Conservation (phyloP, 2,329 filamentous ascomycete genomes). For the Pseudogymnoascus sp. region DNA sequence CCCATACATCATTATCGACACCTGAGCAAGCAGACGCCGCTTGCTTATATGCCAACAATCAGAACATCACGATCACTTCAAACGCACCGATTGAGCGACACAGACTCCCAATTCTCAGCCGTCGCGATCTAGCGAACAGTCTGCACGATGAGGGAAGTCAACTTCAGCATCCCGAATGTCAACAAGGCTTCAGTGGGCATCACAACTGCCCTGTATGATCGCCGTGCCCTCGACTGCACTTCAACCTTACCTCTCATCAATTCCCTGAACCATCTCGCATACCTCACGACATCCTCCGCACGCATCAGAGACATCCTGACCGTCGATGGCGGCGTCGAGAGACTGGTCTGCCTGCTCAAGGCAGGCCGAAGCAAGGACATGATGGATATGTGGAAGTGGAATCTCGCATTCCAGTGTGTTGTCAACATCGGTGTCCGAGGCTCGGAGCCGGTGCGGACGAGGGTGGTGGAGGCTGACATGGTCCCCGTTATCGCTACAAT, state of each 20-base stretch:
- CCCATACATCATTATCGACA: conserved; percentile 3
- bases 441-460: conserved; percentile 85
- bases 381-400: conserved; percentile 99
- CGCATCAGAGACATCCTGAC: conserved; percentile 96
- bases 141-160: conserved; percentile 91
- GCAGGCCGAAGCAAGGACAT: conserved; percentile 93
- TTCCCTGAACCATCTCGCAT: conserved; percentile 96
- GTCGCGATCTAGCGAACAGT: conserved; percentile 10
- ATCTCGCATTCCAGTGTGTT: conserved; percentile 95
- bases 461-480: conserved; percentile 98
- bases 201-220: conserved; percentile 95
- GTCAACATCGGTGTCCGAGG: conserved; percentile 97
- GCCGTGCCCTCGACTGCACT: conserved; percentile 93
- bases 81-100: conserved; percentile 9
- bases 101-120: conserved; percentile 7
- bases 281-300: conserved; percentile 94
- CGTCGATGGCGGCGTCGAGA: conserved; percentile 95
- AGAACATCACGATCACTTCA: background rate
- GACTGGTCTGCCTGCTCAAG: conserved; percentile 94
- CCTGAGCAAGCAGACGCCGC: background rate
- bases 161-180: conserved; percentile 98
- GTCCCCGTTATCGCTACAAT: conserved; percentile 98
- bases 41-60: conserved; percentile 5
- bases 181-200: conserved; percentile 99
- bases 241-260: conserved; percentile 97